Evolutionary conservation across 352 stramenopile genomes (phyloP), one percentile per base, ranked within the genome.

Genomic region (Phytophthora podocarpi): DNA sequence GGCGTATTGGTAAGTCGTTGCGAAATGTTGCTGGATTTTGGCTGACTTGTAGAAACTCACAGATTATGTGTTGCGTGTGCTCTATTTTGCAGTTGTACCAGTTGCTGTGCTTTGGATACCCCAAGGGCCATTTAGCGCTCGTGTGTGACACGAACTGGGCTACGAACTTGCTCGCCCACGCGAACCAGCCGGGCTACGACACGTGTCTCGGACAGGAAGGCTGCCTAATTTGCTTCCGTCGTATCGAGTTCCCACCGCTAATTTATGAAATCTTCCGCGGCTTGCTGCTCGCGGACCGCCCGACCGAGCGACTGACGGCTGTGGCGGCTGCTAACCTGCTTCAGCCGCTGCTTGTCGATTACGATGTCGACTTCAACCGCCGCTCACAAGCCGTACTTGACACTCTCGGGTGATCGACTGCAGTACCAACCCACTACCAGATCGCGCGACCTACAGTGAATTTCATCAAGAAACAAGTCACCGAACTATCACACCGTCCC

Each of bases 151-250:
- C 74, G 40, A 93, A 93, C 51, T 93, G 84, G 84, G 72, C 72
- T 1, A 64, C 72, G 36, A 89, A 93, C 48, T 62, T 93, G 43
- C 52, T 93, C 32, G 80, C 68, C 45, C 84, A 93, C 59, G 80
- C 82, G 7, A 46, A 78, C 18, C 46, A 67, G 41, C 62, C 56
- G 15, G 69, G 76, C 13, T 77, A 76, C 51, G 48, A 58, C 27
- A 26, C 21, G 21, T 89, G 78, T 32, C 69, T 89, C 20, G 76
- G 70, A 7, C 78, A 86, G 47, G 67, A 87, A 28, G 82, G 83
- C 52, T 93, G 84, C 62, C 70, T 90, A 42, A 90, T 93, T 75
- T 93, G 84, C 75, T 90, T 93, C 66, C 82, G 82, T 32, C 63
- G 72, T 24, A 89, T 93, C 55, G 66, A 82, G 57, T 90, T 93